Base-by-base conservation (phyloP, 1,284 basidiomycete genomes). In the Veloboletus limbatus region DNA sequence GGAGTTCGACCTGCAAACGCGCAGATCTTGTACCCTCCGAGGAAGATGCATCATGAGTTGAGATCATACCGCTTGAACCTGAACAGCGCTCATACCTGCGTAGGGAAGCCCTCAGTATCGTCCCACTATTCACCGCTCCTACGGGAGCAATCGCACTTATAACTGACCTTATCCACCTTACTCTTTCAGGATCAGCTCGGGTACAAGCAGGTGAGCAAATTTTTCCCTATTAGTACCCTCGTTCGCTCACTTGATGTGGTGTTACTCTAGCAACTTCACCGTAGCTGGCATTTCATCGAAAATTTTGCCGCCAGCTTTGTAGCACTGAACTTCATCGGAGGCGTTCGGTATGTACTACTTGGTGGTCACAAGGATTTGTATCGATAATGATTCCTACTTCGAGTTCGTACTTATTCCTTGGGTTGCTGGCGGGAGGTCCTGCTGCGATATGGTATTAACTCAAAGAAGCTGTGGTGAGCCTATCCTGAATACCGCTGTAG, bases 1-100 rank as follows among this genome's bases (percentile, higher is more conserved):
- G 53, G 54, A 43, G n/a, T 36, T 36, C 32, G 34, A 25, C 27
- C 22, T 56, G 56, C 55, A 50, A 44, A n/a, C 55, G 30, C 13
- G 43, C 42, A 44, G 18, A 28, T 32, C 38, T 33, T 34, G 45
- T 57, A 49, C 45, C 48, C 52, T 65, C 53, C 51, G 52, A 52
- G 57, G 52, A 54, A 48, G 56, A 56, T 52, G 56, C 57, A 53
- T 57, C 70, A 67, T 69, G 78, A 85, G 71, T 91, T 92, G 89
- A 92, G 90, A 92, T 86, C 53, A 91, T 80, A 92, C 89, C 89
- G 89, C 84, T 81, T 71, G 87, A 90, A 92, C 89, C 87, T 92
- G 90, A 88, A 79, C 86, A 90, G 88, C 78, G 85, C 81, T 88
- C 79, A 91, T 76, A 89, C 88, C 87, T 90, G 90, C 89, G 88